Conservation (phyloP, 495 filamentous ascomycete genomes). For the Daldinia childiae region DNA sequence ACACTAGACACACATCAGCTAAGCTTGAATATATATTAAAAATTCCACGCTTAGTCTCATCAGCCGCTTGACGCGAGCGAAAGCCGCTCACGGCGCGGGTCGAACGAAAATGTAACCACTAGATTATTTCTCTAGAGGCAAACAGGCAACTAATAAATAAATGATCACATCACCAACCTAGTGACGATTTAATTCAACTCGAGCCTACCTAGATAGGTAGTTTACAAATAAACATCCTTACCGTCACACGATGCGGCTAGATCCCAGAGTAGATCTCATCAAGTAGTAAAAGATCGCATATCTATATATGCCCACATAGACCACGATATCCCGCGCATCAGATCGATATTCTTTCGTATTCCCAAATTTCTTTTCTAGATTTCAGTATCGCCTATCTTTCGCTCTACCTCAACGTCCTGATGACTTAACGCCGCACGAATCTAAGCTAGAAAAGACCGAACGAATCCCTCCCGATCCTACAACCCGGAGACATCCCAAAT, state of each 20-base stretch:
- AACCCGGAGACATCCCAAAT: slow-evolving; percentile 9
- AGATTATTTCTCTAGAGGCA: not conserved
- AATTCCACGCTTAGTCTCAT: not conserved
- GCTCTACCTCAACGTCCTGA: not conserved
- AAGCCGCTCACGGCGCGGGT: not conserved
- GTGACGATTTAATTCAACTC: slow-evolving; percentile 2
- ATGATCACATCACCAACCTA: not conserved
- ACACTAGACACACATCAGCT: not conserved
- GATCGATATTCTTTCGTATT: not conserved
- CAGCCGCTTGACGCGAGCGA: not conserved
- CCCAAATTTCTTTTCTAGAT: not conserved
- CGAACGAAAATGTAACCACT: not conserved
- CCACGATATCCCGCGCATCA: not conserved
- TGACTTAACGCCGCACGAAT: slow-evolving; percentile 8
- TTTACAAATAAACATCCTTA: not conserved
- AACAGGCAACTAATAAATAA: not conserved
- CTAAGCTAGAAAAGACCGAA: not conserved
- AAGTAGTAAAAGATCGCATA: not conserved
- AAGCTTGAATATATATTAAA: not conserved
- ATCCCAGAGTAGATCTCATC: slow-evolving; percentile 27
- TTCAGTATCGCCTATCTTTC: not conserved
- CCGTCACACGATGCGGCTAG: slow-evolving; percentile 14
- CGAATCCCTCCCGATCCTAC: slow-evolving; percentile 25
- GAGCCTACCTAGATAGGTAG: not conserved
- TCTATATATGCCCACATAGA: not conserved